Conservation (phyloP, 2,329 filamentous ascomycete genomes). For the Hypoxylon sp. region DNA sequence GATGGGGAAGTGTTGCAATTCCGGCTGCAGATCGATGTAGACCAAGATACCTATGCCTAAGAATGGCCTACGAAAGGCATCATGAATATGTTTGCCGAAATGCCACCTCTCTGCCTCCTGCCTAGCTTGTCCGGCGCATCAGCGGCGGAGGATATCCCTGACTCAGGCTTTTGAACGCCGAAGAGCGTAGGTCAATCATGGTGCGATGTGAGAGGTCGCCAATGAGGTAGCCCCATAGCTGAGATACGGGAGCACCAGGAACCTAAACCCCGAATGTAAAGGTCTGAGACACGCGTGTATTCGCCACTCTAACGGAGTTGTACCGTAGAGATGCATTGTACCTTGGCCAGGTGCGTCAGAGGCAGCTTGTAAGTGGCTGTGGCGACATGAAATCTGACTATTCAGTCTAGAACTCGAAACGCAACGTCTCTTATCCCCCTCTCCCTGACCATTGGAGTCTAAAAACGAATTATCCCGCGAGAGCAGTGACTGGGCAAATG, state of each 20-base stretch:
- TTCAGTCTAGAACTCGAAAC: constrained; percentile 7
- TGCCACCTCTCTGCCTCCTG: constrained; percentile 1
- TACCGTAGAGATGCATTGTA: constrained; percentile 12
- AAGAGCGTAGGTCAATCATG: constrained; percentile 19
- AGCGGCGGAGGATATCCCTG: neutral
- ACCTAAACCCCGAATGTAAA: constrained; percentile 20
- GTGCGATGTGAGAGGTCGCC: constrained; percentile 42
- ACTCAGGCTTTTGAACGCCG: constrained; percentile 12
- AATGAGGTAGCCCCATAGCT: constrained; percentile 1
- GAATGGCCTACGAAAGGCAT: neutral
- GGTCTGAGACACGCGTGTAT: constrained; percentile 25
- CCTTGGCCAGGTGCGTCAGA: neutral
- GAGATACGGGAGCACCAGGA: constrained; percentile 5
- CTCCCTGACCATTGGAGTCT: constrained; percentile 17
- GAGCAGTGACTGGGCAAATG: constrained; percentile 13
- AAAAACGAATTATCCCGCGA: constrained; percentile 25
- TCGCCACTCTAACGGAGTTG: constrained; percentile 32
- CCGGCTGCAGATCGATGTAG: neutral
- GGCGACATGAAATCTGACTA: constrained; percentile 15
- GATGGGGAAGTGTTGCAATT: neutral
- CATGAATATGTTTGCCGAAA: neutral
- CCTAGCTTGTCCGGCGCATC: neutral
- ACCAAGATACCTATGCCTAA: neutral
- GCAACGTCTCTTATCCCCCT: constrained; percentile 5
- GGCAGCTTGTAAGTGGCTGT: constrained; percentile 13